A percentile compares a stretch with the other conserved stretches of the same genome.
These are phyloP conservation scores for Amylostereum areolatum DNA, from an alignment of 1,284 basidiomycete genomes.

Conservation along the genomic window DNA sequence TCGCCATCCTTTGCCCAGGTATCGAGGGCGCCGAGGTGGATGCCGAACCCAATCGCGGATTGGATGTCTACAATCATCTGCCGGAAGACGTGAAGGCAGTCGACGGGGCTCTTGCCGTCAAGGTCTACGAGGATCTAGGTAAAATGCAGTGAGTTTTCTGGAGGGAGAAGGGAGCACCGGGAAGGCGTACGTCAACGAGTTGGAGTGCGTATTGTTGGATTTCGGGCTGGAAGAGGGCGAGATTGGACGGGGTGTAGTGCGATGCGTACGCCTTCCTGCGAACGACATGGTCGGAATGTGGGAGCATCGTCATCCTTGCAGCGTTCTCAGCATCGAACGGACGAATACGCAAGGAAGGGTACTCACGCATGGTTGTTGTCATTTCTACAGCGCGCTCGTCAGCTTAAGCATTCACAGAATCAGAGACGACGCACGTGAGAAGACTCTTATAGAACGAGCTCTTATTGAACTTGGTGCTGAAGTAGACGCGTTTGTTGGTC, in stretches of 20 bases:
- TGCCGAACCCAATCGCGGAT: constrained; percentile 9
- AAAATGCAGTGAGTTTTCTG: neutral
- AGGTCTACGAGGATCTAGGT: neutral
- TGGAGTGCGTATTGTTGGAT: constrained; percentile 9
- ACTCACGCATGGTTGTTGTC: constrained; percentile 17
- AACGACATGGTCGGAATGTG: constrained; percentile 9
- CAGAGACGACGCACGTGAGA: constrained; percentile 8
- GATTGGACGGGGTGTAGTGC: constrained; percentile 13
- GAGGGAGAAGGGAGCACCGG: neutral
- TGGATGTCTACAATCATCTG: constrained; percentile 14
- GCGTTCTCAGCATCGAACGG: neutral
- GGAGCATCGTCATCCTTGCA: constrained; percentile 13
- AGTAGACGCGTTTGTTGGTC: constrained; percentile 14
- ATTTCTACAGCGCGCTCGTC: too few species aligned
- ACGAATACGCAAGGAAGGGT: neutral
- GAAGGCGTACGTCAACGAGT: constrained; percentile 8
- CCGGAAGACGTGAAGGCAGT: constrained; percentile 13
- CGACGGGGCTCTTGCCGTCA: constrained; percentile 2
- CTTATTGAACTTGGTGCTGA: constrained; percentile 12
- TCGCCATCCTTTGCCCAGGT: constrained; percentile 8
- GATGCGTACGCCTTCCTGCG: constrained; percentile 11
- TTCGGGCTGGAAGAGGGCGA: constrained; percentile 13
- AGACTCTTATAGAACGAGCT: constrained; percentile 20
- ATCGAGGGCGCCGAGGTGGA: constrained; percentile 8
- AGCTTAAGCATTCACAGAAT: too few species aligned